Conservation (phyloP, 192 early-diverging fungal species). For the Backusella psychrophila region DNA sequence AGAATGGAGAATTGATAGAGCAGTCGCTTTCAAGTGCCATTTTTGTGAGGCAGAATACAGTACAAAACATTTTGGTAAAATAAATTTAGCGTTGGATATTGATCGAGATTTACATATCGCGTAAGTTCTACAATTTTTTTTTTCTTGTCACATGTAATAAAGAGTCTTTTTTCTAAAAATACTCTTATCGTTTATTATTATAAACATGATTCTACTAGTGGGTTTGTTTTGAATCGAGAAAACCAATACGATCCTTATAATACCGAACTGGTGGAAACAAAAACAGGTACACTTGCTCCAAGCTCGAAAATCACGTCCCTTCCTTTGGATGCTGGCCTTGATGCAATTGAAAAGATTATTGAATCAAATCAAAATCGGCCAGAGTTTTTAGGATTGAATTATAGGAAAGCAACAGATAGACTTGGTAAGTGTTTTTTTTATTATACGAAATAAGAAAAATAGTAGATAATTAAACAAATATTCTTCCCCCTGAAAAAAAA, state of each 20-base stretch:
- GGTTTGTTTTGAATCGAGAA: slow-evolving; percentile 5
- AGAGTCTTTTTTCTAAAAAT: neutral
- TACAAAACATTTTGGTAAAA: neutral
- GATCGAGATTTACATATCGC: neutral
- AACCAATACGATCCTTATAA: neutral
- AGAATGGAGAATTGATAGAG: slow-evolving; percentile 5
- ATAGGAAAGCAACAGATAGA: neutral
- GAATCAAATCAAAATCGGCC: neutral
- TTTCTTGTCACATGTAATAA: neutral
- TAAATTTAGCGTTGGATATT: neutral
- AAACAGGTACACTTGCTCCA: neutral
- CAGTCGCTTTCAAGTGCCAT: neutral
- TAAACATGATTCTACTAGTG: neutral
- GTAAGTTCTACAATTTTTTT: neutral
- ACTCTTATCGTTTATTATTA: neutral
- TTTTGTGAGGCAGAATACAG: neutral
- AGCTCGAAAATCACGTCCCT: neutral
- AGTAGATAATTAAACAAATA: neutral
- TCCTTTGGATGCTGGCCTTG: neutral
- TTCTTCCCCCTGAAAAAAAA: neutral
- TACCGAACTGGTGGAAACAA: neutral
- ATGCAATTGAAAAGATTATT: neutral
- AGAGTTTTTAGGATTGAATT: neutral
- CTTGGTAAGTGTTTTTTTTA: neutral
- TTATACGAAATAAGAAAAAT: neutral